Percentiles rank a stretch among this genome's conserved stretches.
phyloP scores from a whole-genome alignment of 164 flowering plant species.

The Santalum album region DNA sequence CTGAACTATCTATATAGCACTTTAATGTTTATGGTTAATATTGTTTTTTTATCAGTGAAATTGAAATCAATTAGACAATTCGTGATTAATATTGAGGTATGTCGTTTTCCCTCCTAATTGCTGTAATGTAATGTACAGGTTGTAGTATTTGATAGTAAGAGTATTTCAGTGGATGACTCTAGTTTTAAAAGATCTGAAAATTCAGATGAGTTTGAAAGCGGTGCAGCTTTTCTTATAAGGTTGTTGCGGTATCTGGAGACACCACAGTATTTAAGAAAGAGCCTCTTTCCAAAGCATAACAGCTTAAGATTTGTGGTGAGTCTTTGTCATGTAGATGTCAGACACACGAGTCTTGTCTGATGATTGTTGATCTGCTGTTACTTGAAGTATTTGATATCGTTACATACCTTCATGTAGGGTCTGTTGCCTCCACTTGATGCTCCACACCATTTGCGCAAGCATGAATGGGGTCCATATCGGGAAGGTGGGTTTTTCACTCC shows the following conservation, averaged over 20 bases:
- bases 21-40: too few relatives aligned
- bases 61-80: too few relatives aligned
- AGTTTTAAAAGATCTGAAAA: constrained; percentile 12
- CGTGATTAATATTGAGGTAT: not conserved
- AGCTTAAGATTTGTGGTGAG: constrained; percentile 82
- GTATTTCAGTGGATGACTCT: constrained; percentile 27
- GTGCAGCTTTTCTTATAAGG: constrained; percentile 69
- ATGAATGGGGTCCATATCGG: constrained; percentile 90
- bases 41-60: too few relatives aligned
- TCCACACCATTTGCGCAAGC: constrained; percentile 94
- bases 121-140: constrained; percentile 32
- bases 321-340: too few relatives aligned
- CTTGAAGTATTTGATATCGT: not conserved
- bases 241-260: constrained; percentile 90
- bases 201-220: constrained; percentile 53
- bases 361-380: constrained; percentile 1
- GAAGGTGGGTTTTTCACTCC: constrained; percentile 72
- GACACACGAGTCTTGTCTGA: too few relatives aligned
- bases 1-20: too few relatives aligned
- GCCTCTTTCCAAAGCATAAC: constrained; percentile 67
- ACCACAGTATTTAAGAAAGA: constrained; percentile 82
- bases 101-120: not conserved
- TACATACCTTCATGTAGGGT: constrained; percentile 45
- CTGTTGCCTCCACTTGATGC: constrained; percentile 97
- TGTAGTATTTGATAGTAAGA: constrained; percentile 70